Base-by-base conservation (phyloP, 1,284 basidiomycete species). In the Apiotrichum laibachii region DNA sequence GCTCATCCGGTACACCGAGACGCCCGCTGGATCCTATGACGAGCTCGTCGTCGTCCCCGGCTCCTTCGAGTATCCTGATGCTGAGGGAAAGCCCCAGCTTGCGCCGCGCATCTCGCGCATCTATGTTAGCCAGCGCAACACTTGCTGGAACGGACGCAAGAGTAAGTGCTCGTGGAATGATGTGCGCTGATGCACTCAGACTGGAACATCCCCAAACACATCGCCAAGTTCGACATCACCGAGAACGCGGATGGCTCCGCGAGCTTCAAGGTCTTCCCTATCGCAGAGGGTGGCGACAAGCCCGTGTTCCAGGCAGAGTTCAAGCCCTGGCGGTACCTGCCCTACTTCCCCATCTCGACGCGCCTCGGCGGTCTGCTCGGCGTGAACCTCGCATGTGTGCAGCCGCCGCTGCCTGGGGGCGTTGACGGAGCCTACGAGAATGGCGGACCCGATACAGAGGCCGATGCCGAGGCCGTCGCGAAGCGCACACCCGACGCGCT, bases 191-290 rank as follows among this genome's bases (percentile, higher is more conserved):
- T n/a, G 10, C 4, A n/a, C 10, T 5, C 31, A 57, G 56, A 57
- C 50, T 57, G 56, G 56, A 57, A 57, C 56, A 57, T 52, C 44
- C 56, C 56, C 15, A 57, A 57, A 37, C 56, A 57, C 37, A 50
- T 57, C 45, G 56, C 56, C 13, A 50, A 45, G 26, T 57, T 57
- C 37, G 56, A 57, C 37, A 48, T 46, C 16, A 18, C 9, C 26
- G 56, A 57, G 44, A 34, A 48, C 37, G n/a, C 50, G 2, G 50
- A 57, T 35, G 45, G 50, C 13, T 33, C 37, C 35, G 45, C 37
- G 11, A 48, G 49, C 47, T 52, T 37, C 45, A 48, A 47, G 44
- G 44, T 57, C 33, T 57, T 42, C 37, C 56, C 56, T 2, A 50
- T 52, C 15, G 50, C 21, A 34, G 50, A 52, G 18, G 43, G n/a